Evolutionary conservation across 768 basidiomycete genomes (phyloP), one percentile per base, ranked within the genome.

Genomic region (Sporobolomyces roseus): DNA sequence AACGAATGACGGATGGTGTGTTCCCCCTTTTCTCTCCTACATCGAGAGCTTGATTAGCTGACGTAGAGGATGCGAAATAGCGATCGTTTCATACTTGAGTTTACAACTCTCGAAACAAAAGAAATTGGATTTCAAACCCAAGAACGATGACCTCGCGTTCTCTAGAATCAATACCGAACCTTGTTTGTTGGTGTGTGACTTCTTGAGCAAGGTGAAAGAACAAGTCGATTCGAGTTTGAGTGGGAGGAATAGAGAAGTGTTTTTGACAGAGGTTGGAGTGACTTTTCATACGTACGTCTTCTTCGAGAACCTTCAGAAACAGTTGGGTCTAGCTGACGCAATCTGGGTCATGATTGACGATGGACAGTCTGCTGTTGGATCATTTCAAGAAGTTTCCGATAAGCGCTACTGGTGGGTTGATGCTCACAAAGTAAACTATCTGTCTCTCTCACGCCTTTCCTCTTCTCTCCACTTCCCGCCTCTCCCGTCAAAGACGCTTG

Each of bases 331-430:
- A n/a, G 17, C 38, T 41, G 38, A 41, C n/a, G n/a, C n/a, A n/a
- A n/a, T n/a, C n/a, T 41, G 38, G 9, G 38, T 41, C 17, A 41
- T 41, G 9, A 9, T 41, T 9, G 38, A 41, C 9, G 17, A 17
- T n/a, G 1, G 4, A 12, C 68, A 96, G 94, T 66, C 83, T 93
- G 17, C 83, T 99, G 9, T 83, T 99, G 55, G 96, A 98, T 46
- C 96, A 99, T 77, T 82, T 96, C 63, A 88, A 89, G 76, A 97
- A 91, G 79, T 98, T 97, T 80, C 90, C 92, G 3, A 93, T 99
- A 61, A 96, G 88, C 73, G 93, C 93, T 1, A 92, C 93, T 1
- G 96, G 96, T 48, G 96, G 94, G 21, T 81, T 99, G 59, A 94
- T 98, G 91, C 87, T 99, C 46, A 94, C 96, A 29, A 99, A 98